Evolutionary conservation across 1,284 basidiomycete species (phyloP).

Genomic region (Erythrobasidium hasegawianum): DNA sequence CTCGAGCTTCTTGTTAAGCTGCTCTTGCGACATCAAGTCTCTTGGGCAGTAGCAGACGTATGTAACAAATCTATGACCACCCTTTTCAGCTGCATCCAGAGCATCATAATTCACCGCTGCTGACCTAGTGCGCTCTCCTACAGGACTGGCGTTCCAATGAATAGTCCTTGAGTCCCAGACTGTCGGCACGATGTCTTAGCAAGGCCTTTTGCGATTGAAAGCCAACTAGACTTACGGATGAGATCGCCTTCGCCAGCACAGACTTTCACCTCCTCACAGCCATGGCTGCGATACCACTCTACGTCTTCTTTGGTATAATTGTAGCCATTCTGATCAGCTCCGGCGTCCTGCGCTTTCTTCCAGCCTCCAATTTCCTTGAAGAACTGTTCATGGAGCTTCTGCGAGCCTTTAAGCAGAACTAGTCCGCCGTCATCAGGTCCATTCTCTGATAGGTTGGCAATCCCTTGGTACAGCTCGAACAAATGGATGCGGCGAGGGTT

Average conservation of each 20-base stretch:
- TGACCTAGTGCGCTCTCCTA: slow-evolving; percentile 14
- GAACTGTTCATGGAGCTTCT: slow-evolving; percentile 48
- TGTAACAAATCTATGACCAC: slow-evolving; percentile 15
- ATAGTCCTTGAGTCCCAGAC: slow-evolving; percentile 37
- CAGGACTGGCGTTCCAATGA: slow-evolving; percentile 35
- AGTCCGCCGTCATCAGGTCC: slow-evolving; percentile 52
- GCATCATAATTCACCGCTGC: too few species aligned
- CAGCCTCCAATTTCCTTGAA: slow-evolving; percentile 46
- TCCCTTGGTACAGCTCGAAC: slow-evolving; percentile 49
- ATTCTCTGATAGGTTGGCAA: slow-evolving; percentile 50
- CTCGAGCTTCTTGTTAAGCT: slow-evolving; percentile 20
- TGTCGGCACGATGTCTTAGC: background rate
- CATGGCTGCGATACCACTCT: slow-evolving; percentile 45
- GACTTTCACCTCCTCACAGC: slow-evolving; percentile 46
- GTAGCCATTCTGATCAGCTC: slow-evolving; percentile 46
- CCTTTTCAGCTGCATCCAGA: too few species aligned
- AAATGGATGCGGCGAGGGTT: background rate
- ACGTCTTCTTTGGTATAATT: slow-evolving; percentile 43
- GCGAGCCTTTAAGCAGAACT: slow-evolving; percentile 50
- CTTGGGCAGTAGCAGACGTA: slow-evolving; percentile 34
- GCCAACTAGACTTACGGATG: slow-evolving; percentile 28
- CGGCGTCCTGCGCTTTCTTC: slow-evolving; percentile 42
- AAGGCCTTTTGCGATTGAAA: background rate
- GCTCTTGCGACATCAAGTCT: slow-evolving; percentile 6
- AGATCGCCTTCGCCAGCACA: slow-evolving; percentile 46